Base-by-base conservation (phyloP, 2,329 filamentous ascomycete genomes). In the Colletotrichum salicis region DNA sequence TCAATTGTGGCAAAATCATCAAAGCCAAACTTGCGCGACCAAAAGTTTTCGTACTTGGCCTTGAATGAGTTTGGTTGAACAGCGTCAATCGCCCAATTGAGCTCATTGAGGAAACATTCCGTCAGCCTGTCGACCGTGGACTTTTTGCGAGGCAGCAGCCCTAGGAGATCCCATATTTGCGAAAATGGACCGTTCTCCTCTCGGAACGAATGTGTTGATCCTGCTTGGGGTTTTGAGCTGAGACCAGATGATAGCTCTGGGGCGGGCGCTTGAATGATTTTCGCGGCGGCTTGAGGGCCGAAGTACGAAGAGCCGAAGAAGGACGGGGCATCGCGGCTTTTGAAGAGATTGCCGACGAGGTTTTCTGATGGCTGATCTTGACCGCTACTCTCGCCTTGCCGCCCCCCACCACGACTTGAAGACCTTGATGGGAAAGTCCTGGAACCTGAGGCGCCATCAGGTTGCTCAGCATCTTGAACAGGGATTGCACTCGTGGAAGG, bases 161-260 rank as follows among this genome's bases (percentile, higher is more conserved):
- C 82, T 5, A 84, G 75, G 1, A 84, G 73, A 58, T 84, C 82
- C 82, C 82, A 84, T 13, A 83, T 80, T 54, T 83, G 82, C 3
- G 80, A 82, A 37, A 76, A 76, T 0, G 76, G 75, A 0, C 75
- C 73, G n/a, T 73, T 74, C 5, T 76, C 76, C 6, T 71, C 65
- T 1, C 69, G 59, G 59, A 71, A 71, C 0, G 59, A 64, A 2
- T 71, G 69, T 19, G 69, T 71, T 22, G 69, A 69, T 29, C 75
- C 69, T 3, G 73, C 71, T 15, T 75, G 60, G 31, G 70, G 54
- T 65, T 78, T 73, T 73, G 77, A 29, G 66, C 73, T 24, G 70
- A 74, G 15, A 64, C 78, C 54, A 76, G 71, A 64, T 74, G 77
- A 37, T 64, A 77, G 48, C 74, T 77, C 57, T 68, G 76, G 45